Evolutionary conservation across 1,284 basidiomycete genomes (phyloP).

Genomic region (Bjerkandera adusta): DNA sequence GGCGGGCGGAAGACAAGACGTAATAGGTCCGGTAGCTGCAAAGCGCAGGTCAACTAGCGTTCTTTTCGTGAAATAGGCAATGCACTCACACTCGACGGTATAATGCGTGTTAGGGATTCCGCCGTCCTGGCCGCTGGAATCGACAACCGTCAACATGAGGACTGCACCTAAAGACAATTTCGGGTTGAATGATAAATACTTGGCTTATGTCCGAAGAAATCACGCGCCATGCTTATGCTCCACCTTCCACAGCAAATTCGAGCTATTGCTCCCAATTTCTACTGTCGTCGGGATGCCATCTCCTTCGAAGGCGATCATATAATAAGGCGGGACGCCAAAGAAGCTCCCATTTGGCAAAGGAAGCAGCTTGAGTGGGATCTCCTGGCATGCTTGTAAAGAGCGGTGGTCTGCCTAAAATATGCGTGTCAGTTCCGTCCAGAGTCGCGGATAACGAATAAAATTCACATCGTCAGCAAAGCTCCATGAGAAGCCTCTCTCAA

Average conservation of each 20-base stretch:
- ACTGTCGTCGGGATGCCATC: slow-evolving; percentile 40
- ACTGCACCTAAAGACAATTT: slow-evolving; percentile 35
- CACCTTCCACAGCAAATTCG: slow-evolving; percentile 41
- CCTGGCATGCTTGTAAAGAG: slow-evolving; percentile 22
- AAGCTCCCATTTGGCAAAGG: slow-evolving; percentile 15
- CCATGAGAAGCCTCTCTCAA: too few relatives aligned
- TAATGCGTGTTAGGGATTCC: slow-evolving; percentile 3
- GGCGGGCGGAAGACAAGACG: slow-evolving; percentile 35
- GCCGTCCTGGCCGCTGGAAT: slow-evolving; percentile 35
- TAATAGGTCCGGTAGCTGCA: slow-evolving; percentile 32
- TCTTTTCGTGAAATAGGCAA: too few relatives aligned
- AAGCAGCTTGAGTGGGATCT: slow-evolving; percentile 16
- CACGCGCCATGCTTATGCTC: slow-evolving; percentile 39
- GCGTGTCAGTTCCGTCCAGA: too few relatives aligned
- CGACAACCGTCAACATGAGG: slow-evolving; percentile 43
- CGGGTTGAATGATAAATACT: slow-evolving; percentile 26
- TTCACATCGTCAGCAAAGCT: slow-evolving; percentile 21
- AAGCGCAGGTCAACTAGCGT: too few relatives aligned
- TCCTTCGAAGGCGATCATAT: slow-evolving; percentile 45
- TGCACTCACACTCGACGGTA: slow-evolving; percentile 6
- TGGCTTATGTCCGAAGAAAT: not conserved
- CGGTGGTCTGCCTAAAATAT: slow-evolving; percentile 19
- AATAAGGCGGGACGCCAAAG: slow-evolving; percentile 42
- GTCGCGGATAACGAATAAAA: too few relatives aligned
- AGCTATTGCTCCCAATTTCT: slow-evolving; percentile 38